Percentiles rank a stretch among this genome's conserved stretches.
These are phyloP conservation scores for Colletotrichum musicola DNA, from an alignment of 2,329 filamentous ascomycete genomes.

Conservation along the genomic window DNA sequence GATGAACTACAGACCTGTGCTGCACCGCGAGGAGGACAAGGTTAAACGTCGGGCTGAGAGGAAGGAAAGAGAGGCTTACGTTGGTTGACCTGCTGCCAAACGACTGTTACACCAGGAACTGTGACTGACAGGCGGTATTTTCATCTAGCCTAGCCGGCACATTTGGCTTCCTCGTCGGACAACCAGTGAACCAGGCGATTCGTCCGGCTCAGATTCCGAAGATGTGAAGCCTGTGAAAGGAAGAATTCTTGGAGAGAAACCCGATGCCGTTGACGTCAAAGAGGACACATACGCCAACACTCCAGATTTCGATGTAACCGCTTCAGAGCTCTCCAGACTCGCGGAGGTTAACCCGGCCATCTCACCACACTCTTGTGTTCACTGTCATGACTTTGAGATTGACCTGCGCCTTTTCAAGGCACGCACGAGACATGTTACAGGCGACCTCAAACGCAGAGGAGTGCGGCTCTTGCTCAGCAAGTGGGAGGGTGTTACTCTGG, in stretches of 20 bases:
- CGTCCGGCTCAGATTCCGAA: neutral
- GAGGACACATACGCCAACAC: neutral
- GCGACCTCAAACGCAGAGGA: neutral
- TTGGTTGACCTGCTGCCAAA: neutral
- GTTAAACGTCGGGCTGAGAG: neutral
- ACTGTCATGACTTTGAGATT: neutral
- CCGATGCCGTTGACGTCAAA: neutral
- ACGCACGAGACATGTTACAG: neutral
- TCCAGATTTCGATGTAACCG: neutral
- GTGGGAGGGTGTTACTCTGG: neutral
- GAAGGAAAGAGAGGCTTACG: neutral
- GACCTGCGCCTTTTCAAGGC: neutral
- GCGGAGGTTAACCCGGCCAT: neutral
- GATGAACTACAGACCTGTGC: neutral
- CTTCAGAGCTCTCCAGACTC: neutral
- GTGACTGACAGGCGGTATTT: neutral
- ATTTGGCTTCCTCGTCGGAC: neutral
- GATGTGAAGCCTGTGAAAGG: neutral
- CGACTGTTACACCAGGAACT: neutral
- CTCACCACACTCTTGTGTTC: neutral
- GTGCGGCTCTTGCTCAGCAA: too few relatives aligned
- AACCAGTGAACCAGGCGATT: too few relatives aligned
- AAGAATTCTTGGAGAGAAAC: neutral
- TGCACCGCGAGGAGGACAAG: neutral
- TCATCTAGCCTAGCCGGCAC: neutral